Conservation (phyloP, 164 flowering plant species). For the Buxus sempervirens region DNA sequence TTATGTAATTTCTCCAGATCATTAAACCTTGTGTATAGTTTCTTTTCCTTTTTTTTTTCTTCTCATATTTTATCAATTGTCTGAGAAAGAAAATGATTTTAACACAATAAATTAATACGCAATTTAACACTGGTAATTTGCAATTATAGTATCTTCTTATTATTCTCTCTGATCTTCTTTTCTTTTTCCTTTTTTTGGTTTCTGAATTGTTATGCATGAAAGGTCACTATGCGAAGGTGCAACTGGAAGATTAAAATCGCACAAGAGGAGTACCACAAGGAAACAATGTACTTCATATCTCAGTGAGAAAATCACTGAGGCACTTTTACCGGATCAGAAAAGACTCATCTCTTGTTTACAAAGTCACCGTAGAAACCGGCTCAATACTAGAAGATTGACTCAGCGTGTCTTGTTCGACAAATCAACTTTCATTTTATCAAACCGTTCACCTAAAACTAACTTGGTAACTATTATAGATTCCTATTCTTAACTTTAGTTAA, state of each 20-base stretch:
- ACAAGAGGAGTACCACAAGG: conserved; percentile 19
- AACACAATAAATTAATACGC: too few species aligned
- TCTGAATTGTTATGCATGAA: conserved; percentile 6
- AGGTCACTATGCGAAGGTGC: conserved; percentile 37
- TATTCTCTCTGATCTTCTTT: background rate
- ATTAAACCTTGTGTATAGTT: too few species aligned
- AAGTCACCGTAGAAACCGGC: conserved; percentile 17
- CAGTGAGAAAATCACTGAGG: conserved; percentile 15
- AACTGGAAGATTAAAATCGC: conserved; percentile 17
- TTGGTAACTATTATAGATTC: conserved; percentile 27
- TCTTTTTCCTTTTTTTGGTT: background rate
- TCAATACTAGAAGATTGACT: conserved; percentile 14
- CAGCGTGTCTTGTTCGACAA: conserved; percentile 45
- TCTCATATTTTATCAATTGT: too few species aligned
- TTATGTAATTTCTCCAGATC: too few species aligned
- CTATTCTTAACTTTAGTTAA: background rate
- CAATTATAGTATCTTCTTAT: background rate
- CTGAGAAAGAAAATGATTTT: too few species aligned
- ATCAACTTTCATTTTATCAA: conserved; percentile 37
- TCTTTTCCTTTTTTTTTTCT: too few species aligned
- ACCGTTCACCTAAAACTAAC: conserved; percentile 16
- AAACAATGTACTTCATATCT: conserved; percentile 18
- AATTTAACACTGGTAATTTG: too few species aligned
- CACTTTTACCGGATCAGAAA: conserved; percentile 15
- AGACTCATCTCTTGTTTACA: conserved; percentile 38